phyloP scores from a whole-genome alignment of 306 rosid genomes.

The Gastrolobium bilobum region DNA sequence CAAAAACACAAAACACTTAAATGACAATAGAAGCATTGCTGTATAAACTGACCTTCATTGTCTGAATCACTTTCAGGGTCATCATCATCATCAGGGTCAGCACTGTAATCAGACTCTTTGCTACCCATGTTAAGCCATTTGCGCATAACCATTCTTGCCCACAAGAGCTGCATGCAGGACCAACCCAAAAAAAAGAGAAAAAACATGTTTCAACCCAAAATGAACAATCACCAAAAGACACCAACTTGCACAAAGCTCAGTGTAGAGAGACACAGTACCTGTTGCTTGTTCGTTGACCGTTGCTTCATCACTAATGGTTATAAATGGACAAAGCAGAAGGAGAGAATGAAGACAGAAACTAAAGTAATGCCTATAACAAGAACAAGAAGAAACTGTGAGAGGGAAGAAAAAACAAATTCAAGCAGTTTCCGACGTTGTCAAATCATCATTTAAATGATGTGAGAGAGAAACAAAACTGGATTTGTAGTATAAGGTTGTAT shows the following conservation, averaged over 20 bases:
- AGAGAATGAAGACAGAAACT: slow-evolving; percentile 27
- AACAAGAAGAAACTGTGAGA: neutral
- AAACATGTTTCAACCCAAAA: slow-evolving; percentile 60
- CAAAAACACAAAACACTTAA: neutral
- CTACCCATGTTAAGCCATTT: slow-evolving; percentile 83
- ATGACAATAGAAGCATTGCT: neutral
- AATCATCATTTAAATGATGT: neutral
- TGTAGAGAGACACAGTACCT: slow-evolving; percentile 55
- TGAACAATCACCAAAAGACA: slow-evolving; percentile 22
- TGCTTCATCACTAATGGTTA: slow-evolving; percentile 61
- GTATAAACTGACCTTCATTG: slow-evolving; percentile 54
- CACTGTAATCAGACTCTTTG: slow-evolving; percentile 70
- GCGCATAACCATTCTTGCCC: slow-evolving; percentile 79
- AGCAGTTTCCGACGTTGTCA: neutral
- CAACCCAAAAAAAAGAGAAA: slow-evolving; percentile 46
- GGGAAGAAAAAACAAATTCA: slow-evolving; percentile 6
- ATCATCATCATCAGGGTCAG: slow-evolving; percentile 72
- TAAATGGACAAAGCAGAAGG: slow-evolving; percentile 26
- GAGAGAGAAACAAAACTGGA: neutral
- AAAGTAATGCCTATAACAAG: slow-evolving; percentile 4
- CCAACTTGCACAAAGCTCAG: neutral
- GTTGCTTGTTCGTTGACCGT: slow-evolving; percentile 56
- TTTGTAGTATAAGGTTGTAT: too few species aligned
- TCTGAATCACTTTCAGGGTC: slow-evolving; percentile 65
- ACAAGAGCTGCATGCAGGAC: slow-evolving; percentile 74